Percentiles rank a stretch among this genome's conserved stretches.
Conservation (phyloP, 2,329 filamentous ascomycete genomes). For the Dactylonectria estremocensis region DNA sequence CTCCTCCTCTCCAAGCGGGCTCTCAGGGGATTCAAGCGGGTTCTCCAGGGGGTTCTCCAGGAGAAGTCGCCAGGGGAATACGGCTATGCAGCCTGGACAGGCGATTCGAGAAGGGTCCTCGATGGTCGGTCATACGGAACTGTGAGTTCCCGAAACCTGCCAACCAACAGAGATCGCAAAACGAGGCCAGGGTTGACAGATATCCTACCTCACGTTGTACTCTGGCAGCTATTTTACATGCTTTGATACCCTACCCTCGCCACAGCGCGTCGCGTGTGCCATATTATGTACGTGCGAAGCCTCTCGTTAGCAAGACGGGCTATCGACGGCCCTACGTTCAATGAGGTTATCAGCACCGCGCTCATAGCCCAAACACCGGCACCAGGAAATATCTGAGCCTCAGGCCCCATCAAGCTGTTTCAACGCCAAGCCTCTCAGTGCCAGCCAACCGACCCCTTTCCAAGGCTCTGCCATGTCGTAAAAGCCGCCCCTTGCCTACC, state of each 20-base stretch:
- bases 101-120: slow-evolving; percentile 5
- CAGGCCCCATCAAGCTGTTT: slow-evolving; percentile 20
- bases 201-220: slow-evolving; percentile 3
- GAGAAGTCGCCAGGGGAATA: not conserved
- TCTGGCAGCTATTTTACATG: no score
- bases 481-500: not conserved
- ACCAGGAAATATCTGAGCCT: not conserved
- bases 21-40: not conserved
- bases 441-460: slow-evolving; percentile 1
- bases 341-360: slow-evolving; percentile 9
- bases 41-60: not conserved
- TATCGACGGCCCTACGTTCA: not conserved
- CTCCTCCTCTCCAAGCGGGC: not conserved
- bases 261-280: not conserved
- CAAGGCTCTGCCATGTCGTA: not conserved
- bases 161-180: slow-evolving; percentile 11
- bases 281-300: not conserved
- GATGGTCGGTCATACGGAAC: slow-evolving; percentile 26
- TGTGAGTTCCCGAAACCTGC: slow-evolving; percentile 21
- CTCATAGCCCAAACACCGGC: not conserved
- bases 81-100: not conserved
- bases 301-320: slow-evolving; percentile 3
- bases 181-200: slow-evolving; percentile 1
- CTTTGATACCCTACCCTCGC: not conserved
- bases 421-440: slow-evolving; percentile 17